Base-by-base conservation (phyloP, 2,329 filamentous ascomycete genomes). In the Alternaria sp. region DNA sequence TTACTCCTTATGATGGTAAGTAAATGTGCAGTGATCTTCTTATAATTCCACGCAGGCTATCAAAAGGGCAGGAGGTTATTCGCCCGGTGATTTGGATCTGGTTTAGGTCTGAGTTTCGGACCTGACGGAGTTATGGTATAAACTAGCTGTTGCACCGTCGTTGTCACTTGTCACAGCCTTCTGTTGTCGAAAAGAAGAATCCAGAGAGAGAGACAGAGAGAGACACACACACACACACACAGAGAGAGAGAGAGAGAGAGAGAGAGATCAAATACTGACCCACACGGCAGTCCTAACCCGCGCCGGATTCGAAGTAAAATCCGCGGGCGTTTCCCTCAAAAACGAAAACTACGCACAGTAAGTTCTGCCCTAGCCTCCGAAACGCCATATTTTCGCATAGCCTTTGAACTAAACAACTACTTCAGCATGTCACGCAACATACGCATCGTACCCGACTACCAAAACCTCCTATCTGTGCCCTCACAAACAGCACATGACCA, bases 1-100 rank as follows among this genome's bases (percentile, higher is more conserved):
- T 79, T 7, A 78, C 75, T 4, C 70, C 76, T 2, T 78, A 79
- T 44, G 77, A 79, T 68, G 76, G 74, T 78, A 65, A 24, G 66
- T 41, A 26, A 21, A 17, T 17, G 17, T 17, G 7, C 23, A 26
- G 3, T 13, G 2, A n/a, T 13, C 5, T 14, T 34, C 33, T n/a
- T 3, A 31, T 2, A n/a, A 14, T n/a, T 34, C 4, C 13, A 34
- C 5, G 14, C 14, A 6, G 14, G 11, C 13, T n/a, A 14, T 34
- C 6, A 4, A n/a, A 29, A 34, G 13, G 3, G n/a, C 14, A 44
- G 2, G 4, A 40, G 3, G 29, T 3, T 31, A 31, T 9, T 31
- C 9, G 7, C 1, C 9, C 10, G 29, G 29, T 31, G 5, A 5
- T 28, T 28, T 8, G 5, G 5, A 8, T 8, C 26, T 6, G 4